A percentile compares a stretch with the other conserved stretches of the same genome.
Conservation (phyloP, 805 yeast species). For the Lipomyces starkeyi region DNA sequence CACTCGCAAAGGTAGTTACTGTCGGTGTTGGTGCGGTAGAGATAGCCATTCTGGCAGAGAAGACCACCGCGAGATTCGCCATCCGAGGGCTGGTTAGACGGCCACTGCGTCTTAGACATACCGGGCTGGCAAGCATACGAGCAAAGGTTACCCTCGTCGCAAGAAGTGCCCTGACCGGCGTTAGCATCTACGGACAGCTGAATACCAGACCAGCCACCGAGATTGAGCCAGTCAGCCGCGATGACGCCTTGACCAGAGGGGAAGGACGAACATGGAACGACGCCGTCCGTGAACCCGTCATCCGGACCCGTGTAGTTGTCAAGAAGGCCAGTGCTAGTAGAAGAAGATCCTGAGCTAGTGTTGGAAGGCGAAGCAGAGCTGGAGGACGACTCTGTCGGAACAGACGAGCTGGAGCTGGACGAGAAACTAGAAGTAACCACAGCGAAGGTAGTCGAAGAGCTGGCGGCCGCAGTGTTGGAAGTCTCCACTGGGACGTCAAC, state of each 20-base stretch:
- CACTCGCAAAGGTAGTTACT: slow-evolving; percentile 79
- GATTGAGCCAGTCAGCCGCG: slow-evolving; percentile 69
- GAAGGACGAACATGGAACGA: slow-evolving; percentile 66
- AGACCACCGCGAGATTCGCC: slow-evolving; percentile 97
- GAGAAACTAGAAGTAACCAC: slow-evolving; percentile 44
- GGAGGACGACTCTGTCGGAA: slow-evolving; percentile 36
- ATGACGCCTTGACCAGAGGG: slow-evolving; percentile 87
- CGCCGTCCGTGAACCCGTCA: slow-evolving; percentile 73
- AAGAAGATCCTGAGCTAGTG: slow-evolving; percentile 45
- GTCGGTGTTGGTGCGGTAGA: slow-evolving; percentile 78
- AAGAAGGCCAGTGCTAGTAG: slow-evolving; percentile 54
- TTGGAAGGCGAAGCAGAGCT: slow-evolving; percentile 38
- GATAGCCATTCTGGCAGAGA: slow-evolving; percentile 75
- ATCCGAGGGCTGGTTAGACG: slow-evolving; percentile 78
- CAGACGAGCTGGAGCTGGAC: slow-evolving; percentile 39
- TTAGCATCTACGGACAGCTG: slow-evolving; percentile 60
- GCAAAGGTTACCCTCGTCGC: slow-evolving; percentile 91
- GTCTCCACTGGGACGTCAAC: slow-evolving; percentile 41
- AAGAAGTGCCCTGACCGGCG: slow-evolving; percentile 65
- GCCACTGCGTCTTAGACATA: slow-evolving; percentile 99
- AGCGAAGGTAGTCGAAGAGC: slow-evolving; percentile 39
- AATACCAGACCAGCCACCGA: slow-evolving; percentile 86
- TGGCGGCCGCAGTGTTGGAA: slow-evolving; percentile 41
- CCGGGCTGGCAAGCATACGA: slow-evolving; percentile 98
- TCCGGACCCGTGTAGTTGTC: slow-evolving; percentile 61